Conservation (phyloP, 768 basidiomycete species). For the Boletus barrowsii region DNA sequence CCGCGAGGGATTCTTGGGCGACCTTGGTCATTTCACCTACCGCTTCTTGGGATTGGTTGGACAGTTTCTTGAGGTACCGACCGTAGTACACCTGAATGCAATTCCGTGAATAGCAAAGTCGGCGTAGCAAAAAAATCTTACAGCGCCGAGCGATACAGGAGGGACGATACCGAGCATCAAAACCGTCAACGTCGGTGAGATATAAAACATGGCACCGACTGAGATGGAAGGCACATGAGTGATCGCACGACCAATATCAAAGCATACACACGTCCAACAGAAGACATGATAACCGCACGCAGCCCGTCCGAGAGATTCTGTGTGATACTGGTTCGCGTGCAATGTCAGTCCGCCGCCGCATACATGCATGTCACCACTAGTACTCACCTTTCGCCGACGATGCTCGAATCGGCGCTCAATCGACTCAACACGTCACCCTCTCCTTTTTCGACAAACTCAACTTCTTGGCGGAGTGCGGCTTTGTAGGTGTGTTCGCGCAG, state of each 20-base stretch:
- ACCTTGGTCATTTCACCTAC: conserved; percentile 92
- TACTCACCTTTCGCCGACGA: conserved; percentile 85
- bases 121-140: conserved; percentile 34
- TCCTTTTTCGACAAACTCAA: conserved; percentile 88
- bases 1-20: conserved; percentile 86
- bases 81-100: conserved; percentile 85
- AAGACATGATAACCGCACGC: conserved; percentile 86
- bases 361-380: not conserved
- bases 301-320: conserved; percentile 79
- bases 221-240: not conserved
- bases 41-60: conserved; percentile 90
- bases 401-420: conserved; percentile 85
- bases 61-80: conserved; percentile 87
- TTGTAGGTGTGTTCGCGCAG: conserved; percentile 79
- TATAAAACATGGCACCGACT: conserved; percentile 95
- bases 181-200: conserved; percentile 82
- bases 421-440: conserved; percentile 93
- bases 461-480: conserved; percentile 84
- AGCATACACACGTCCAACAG: conserved; percentile 75
- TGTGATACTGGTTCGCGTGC: conserved; percentile 45
- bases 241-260: not conserved
- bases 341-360: not conserved
- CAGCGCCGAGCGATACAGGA: conserved; percentile 80
- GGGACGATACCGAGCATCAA: conserved; percentile 94
- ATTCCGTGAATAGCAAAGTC: conserved; percentile 7